Conservation (phyloP, 2,329 filamentous ascomycete species). For the Aspergillus aculeatus region DNA sequence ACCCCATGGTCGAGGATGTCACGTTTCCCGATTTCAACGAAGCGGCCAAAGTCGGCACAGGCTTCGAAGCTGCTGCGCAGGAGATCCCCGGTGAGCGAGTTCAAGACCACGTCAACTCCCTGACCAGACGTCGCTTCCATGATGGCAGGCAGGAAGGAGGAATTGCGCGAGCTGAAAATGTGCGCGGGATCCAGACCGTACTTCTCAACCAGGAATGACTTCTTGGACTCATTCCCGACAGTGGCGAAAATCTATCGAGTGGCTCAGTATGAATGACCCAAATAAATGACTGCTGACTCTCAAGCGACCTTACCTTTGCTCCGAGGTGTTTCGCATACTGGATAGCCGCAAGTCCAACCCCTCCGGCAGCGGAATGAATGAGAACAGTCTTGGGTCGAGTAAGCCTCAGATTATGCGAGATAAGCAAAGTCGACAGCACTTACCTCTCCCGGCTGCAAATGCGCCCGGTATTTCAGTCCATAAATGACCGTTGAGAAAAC, state of each 20-base stretch:
- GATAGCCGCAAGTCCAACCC: slow-evolving; percentile 27
- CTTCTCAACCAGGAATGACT: slow-evolving; percentile 20
- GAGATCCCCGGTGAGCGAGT: slow-evolving; percentile 14
- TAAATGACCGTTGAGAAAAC: slow-evolving; percentile 3
- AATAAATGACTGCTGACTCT: no score
- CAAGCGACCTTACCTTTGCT: slow-evolving; percentile 10
- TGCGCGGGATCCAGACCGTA: slow-evolving; percentile 8
- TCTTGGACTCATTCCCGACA: slow-evolving; percentile 23
- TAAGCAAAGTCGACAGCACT: not conserved
- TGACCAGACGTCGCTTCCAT: slow-evolving; percentile 1
- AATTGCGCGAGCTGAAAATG: slow-evolving; percentile 6
- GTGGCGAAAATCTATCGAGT: slow-evolving; percentile 21
- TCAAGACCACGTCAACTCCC: slow-evolving; percentile 15
- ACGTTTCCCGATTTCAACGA: slow-evolving; percentile 16
- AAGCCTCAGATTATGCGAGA: not conserved
- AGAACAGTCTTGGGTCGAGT: slow-evolving; percentile 14
- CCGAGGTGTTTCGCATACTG: slow-evolving; percentile 24
- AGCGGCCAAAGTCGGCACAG: slow-evolving; percentile 11
- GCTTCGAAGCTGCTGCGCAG: slow-evolving; percentile 9
- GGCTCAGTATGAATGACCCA: no score
- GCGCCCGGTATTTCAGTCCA: not conserved
- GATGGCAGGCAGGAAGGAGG: not conserved
- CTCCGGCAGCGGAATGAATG: slow-evolving; percentile 28
- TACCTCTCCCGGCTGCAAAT: slow-evolving; percentile 9
- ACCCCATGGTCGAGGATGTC: not conserved